Conservation (phyloP, 2,329 filamentous ascomycete genomes). For the Chrysosporium queenslandicum region DNA sequence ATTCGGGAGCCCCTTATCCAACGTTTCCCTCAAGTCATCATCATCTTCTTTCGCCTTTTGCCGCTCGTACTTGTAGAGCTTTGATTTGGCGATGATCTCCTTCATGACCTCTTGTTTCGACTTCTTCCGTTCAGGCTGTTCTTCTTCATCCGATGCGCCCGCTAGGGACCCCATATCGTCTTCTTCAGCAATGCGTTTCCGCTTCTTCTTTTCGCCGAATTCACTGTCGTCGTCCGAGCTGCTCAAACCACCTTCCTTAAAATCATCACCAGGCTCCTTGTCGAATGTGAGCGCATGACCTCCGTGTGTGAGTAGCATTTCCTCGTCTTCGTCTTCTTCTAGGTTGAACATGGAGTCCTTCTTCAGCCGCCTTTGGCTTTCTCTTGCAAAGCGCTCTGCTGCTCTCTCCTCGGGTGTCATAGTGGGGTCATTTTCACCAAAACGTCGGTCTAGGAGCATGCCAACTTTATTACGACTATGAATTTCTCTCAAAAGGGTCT, state of each 20-base stretch:
- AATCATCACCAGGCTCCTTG: constrained; percentile 56
- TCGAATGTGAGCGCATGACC: constrained; percentile 64
- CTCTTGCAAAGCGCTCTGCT: constrained; percentile 77
- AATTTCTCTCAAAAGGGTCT: constrained; percentile 82
- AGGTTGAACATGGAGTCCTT: constrained; percentile 78
- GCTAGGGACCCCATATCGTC: constrained; percentile 32
- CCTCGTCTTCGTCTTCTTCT: constrained; percentile 66
- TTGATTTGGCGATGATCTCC: constrained; percentile 94
- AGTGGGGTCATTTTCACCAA: constrained; percentile 87
- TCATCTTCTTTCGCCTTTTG: constrained; percentile 90
- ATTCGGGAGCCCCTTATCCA: constrained; percentile 73
- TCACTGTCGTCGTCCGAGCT: constrained; percentile 50
- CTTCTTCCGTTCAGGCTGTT: constrained; percentile 74
- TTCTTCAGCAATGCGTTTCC: constrained; percentile 41
- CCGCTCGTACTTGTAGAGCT: constrained; percentile 86
- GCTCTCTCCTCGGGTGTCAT: constrained; percentile 92
- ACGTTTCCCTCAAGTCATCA: constrained; percentile 69
- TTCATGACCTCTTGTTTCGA: constrained; percentile 96
- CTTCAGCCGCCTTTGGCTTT: constrained; percentile 70
- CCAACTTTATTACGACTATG: constrained; percentile 82
- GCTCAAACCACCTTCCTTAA: constrained; percentile 63
- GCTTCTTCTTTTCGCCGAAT: constrained; percentile 42
- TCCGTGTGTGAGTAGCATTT: constrained; percentile 67
- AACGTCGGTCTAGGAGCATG: constrained; percentile 82
- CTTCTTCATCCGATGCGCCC: constrained; percentile 35